phyloP scores from a whole-genome alignment of 805 yeast species.

The Brettanomyces nanus region DNA sequence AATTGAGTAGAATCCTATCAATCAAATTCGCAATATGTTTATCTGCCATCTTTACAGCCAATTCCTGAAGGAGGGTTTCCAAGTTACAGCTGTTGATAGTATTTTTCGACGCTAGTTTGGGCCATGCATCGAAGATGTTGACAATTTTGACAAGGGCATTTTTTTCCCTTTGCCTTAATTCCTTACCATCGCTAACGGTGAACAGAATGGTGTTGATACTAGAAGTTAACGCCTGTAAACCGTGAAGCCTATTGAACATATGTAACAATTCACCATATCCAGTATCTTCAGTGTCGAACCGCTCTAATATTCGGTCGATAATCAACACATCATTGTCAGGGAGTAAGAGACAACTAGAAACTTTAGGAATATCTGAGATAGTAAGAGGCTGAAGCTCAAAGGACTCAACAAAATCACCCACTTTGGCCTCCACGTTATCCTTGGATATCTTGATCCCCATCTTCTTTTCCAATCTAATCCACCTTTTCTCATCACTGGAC shows the following conservation, averaged over 20 bases:
- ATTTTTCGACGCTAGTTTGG: constrained; percentile 59
- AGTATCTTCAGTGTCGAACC: constrained; percentile 38
- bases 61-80: constrained; percentile 48
- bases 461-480: constrained; percentile 55
- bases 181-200: constrained; percentile 3
- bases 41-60: constrained; percentile 24
- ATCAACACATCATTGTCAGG: constrained; percentile 61
- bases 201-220: constrained; percentile 35
- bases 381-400: constrained; percentile 45
- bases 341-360: constrained; percentile 72
- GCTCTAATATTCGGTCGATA: constrained; percentile 54
- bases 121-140: constrained; percentile 54
- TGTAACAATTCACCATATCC: constrained; percentile 35
- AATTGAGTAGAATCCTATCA: constrained; percentile 43
- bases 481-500: constrained; percentile 57
- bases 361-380: constrained; percentile 60
- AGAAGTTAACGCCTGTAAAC: constrained; percentile 69
- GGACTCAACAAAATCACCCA: constrained; percentile 58
- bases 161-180: constrained; percentile 25
- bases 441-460: constrained; percentile 39
- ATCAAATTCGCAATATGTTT: constrained; percentile 30
- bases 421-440: constrained; percentile 43
- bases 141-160: constrained; percentile 42
- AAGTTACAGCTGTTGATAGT: constrained; percentile 69
- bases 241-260: constrained; percentile 71